These are phyloP conservation scores for Coemansia aciculifera DNA, from an alignment of 192 early-diverging fungal genomes.

Conservation along the genomic window DNA sequence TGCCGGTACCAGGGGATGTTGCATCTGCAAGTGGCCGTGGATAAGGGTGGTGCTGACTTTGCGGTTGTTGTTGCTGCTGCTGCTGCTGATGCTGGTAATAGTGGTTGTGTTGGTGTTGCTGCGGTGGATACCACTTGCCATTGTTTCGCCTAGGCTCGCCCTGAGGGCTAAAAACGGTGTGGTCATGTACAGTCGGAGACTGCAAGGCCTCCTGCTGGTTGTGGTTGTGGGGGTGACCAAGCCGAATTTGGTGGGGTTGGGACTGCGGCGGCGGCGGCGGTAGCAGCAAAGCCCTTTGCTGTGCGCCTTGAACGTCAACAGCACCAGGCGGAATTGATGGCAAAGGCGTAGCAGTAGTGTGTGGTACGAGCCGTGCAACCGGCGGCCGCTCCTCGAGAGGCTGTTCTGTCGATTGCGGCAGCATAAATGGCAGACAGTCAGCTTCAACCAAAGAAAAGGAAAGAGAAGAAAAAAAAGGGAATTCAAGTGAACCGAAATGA, in stretches of 20 bases:
- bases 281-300: background rate
- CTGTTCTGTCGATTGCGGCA: conserved; percentile 37
- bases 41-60: conserved; percentile 1
- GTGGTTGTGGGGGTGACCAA: background rate
- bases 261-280: background rate
- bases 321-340: background rate
- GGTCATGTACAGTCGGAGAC: background rate
- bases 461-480: conserved; percentile 1
- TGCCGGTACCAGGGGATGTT: conserved; percentile 1
- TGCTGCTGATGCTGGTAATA: conserved; percentile 14
- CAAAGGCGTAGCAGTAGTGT: background rate
- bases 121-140: conserved; percentile 10
- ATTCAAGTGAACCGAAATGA: background rate
- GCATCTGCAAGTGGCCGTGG: background rate
- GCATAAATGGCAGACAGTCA: conserved; percentile 4
- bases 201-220: background rate
- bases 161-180: background rate
- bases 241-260: background rate
- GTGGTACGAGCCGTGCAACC: conserved; percentile 13
- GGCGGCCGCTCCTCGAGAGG: conserved; percentile 20
- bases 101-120: conserved; percentile 3
- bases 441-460: background rate
- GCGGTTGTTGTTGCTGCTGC: conserved; percentile 8
- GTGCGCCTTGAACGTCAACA: background rate
- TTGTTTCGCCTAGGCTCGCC: conserved; percentile 2